Percentiles rank a stretch among this genome's conserved stretches.
These are phyloP conservation scores for Eragrostis nindensis DNA, from an alignment of 176 grass and related monocot species.

Conservation along the genomic window DNA sequence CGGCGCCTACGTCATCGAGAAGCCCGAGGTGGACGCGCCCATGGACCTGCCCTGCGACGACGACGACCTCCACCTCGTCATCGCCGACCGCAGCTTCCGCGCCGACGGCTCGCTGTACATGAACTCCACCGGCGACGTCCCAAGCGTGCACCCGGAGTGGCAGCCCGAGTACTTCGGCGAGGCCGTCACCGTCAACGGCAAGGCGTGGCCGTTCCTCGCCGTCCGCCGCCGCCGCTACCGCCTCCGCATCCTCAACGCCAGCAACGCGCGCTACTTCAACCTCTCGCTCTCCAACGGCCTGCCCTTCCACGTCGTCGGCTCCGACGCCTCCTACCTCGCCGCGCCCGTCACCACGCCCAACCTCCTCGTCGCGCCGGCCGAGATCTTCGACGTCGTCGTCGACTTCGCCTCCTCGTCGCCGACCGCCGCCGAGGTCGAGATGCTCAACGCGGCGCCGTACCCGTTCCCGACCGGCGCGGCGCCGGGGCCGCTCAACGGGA, in stretches of 20 bases:
- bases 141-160: constrained; percentile 60
- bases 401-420: constrained; percentile 39
- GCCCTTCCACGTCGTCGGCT: constrained; percentile 53
- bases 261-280: constrained; percentile 78
- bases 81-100: constrained; percentile 78
- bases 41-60: constrained; percentile 62
- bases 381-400: constrained; percentile 50
- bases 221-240: constrained; percentile 60
- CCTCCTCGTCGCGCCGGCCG: constrained; percentile 61
- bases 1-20: constrained; percentile 65
- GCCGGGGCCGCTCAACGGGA: constrained; percentile 28
- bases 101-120: constrained; percentile 63
- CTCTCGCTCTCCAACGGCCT: constrained; percentile 53
- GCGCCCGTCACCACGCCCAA: constrained; percentile 42
- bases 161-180: constrained; percentile 81
- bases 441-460: constrained; percentile 41
- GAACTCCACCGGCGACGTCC: constrained; percentile 64
- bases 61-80: constrained; percentile 54
- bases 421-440: constrained; percentile 18
- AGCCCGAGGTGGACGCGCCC: constrained; percentile 37
- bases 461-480: constrained; percentile 35
- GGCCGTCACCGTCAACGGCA: constrained; percentile 71
- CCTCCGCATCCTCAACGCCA: constrained; percentile 75
- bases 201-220: constrained; percentile 72
- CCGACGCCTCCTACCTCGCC: constrained; percentile 65